These are phyloP conservation scores for Helichrysum umbraculigerum DNA, from an alignment of 129 eudicot genomes.

Conservation along the genomic window DNA sequence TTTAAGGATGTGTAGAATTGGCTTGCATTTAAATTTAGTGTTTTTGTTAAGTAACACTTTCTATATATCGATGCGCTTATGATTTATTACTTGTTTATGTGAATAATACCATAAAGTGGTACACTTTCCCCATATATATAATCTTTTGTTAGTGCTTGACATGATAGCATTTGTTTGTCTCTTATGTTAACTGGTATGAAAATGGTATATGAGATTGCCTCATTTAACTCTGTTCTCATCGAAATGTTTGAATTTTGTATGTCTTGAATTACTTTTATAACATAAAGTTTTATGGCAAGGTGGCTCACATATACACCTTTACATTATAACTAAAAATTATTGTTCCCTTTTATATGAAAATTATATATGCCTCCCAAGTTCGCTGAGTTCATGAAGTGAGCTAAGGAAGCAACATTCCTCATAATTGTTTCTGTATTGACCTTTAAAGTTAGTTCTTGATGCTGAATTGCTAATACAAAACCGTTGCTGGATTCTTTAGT, in stretches of 20 bases:
- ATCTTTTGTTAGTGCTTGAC: neutral
- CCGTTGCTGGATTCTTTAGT: neutral
- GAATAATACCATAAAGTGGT: neutral
- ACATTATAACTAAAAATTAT: too few relatives aligned
- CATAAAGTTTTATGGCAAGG: too few relatives aligned
- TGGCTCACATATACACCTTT: too few relatives aligned
- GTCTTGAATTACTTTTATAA: too few relatives aligned
- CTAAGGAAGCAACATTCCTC: neutral
- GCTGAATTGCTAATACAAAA: neutral
- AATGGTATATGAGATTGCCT: neutral
- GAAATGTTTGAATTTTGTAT: too few relatives aligned
- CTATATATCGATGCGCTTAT: neutral
- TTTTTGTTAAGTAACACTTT: neutral
- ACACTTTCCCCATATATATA: neutral
- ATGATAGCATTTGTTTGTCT: neutral
- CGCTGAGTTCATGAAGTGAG: neutral
- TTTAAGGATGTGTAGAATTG: neutral
- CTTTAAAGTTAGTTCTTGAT: conserved; percentile 13
- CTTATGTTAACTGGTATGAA: neutral
- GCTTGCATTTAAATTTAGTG: neutral
- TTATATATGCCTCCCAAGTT: conserved; percentile 1
- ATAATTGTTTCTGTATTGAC: neutral
- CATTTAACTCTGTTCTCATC: too few relatives aligned
- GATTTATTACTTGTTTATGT: neutral
- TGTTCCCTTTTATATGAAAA: neutral